Conservation (phyloP, 2,329 filamentous ascomycete genomes). For the Cercospora citrullina region DNA sequence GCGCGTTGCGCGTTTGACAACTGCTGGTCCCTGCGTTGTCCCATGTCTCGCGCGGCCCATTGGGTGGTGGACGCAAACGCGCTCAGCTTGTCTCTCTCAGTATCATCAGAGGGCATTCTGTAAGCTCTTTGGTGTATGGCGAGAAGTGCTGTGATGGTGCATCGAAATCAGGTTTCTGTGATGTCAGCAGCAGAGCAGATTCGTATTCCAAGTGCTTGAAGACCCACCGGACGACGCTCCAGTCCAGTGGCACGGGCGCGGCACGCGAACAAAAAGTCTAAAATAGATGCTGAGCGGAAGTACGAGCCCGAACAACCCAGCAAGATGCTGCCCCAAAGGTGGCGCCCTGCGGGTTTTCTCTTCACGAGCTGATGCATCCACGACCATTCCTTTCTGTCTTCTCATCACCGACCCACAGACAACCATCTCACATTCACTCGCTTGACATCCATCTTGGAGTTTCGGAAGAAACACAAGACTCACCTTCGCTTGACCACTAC, state of each 20-base stretch:
- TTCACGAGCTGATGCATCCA: not conserved
- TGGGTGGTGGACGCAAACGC: not conserved
- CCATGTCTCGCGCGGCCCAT: not conserved
- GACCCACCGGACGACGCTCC: not conserved
- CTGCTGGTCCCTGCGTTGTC: not conserved
- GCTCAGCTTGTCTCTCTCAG: not conserved
- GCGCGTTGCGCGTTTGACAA: constrained; percentile 1
- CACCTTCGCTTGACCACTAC: not conserved
- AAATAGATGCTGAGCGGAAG: not conserved
- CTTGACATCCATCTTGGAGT: not conserved
- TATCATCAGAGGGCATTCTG: not conserved
- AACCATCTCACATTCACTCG: not conserved
- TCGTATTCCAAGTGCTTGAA: not conserved
- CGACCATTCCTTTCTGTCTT: not conserved
- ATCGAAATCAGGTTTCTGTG: not conserved
- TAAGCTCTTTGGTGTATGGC: not conserved
- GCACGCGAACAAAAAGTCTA: not conserved
- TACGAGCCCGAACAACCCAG: not conserved
- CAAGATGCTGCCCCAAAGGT: not conserved
- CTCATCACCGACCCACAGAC: not conserved
- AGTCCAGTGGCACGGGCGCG: not conserved
- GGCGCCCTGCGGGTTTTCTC: not conserved
- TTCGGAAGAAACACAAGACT: not conserved
- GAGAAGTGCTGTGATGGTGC: not conserved
- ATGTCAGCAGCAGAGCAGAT: not conserved